Percentiles rank a stretch among this genome's conserved stretches.
phyloP scores from a whole-genome alignment of 768 basidiomycete genomes.

The Boletus coccyginus region DNA sequence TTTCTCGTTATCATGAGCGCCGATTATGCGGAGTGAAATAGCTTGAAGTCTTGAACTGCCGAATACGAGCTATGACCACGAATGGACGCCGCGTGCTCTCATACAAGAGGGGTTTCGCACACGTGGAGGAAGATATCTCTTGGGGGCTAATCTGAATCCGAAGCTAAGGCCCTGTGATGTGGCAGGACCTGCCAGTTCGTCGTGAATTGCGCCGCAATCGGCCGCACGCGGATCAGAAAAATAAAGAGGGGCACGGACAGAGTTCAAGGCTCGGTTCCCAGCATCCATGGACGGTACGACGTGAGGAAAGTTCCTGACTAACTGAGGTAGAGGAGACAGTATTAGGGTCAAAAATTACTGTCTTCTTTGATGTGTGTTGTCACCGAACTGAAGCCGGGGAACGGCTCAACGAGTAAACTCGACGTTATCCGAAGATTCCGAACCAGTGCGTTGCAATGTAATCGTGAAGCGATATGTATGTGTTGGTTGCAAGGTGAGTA shows the following conservation, averaged over 20 bases:
- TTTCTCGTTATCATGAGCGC: conserved; percentile 17
- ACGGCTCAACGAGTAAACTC: not conserved
- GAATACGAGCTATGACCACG: not conserved
- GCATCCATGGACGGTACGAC: not conserved
- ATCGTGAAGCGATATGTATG: not conserved
- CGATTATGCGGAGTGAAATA: conserved; percentile 11
- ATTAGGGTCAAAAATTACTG: not conserved
- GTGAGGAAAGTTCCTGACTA: not conserved
- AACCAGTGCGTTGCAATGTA: not conserved
- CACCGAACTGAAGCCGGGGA: not conserved
- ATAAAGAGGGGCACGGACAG: conserved; percentile 15
- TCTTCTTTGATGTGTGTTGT: not conserved
- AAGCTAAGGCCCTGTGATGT: not conserved
- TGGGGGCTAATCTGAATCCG: not conserved
- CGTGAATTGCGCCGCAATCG: not conserved
- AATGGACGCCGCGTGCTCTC: not conserved
- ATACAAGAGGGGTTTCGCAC: not conserved
- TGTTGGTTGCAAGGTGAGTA: not conserved
- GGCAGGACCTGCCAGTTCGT: conserved; percentile 2
- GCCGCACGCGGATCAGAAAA: conserved; percentile 17
- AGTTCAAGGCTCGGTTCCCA: conserved; percentile 4
- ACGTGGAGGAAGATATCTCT: not conserved
- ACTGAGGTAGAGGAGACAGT: not conserved
- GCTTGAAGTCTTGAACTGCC: not conserved
- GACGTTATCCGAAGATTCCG: not conserved